Evolutionary conservation across 2,329 filamentous ascomycete species (phyloP).

Genomic region (Aspergillus sp.): DNA sequence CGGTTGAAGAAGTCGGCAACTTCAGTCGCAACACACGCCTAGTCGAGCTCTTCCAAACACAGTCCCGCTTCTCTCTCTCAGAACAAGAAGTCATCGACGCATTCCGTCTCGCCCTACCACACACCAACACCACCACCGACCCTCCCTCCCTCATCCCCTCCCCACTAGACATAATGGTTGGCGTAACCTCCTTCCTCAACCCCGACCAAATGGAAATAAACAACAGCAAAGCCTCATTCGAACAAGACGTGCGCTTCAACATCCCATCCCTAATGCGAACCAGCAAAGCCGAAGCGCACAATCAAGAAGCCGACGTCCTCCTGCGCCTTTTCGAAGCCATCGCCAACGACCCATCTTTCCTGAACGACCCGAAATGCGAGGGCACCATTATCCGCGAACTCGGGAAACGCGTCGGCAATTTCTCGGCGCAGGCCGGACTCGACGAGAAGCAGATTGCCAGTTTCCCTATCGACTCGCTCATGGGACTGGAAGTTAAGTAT

Average conservation of each 20-base stretch:
- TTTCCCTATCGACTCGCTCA: slow-evolving; percentile 9
- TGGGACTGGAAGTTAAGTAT: slow-evolving; percentile 8
- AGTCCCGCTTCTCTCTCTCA: neutral
- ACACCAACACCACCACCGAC: neutral
- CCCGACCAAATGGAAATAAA: neutral
- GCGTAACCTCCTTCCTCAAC: neutral
- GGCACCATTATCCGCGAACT: slow-evolving; percentile 8
- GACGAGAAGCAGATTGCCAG: neutral
- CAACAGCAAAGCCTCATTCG: neutral
- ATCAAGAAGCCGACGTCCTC: neutral
- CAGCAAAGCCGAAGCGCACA: neutral
- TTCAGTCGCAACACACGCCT: slow-evolving; percentile 12
- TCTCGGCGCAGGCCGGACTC: neutral
- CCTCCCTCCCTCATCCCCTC: neutral
- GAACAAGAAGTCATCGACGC: slow-evolving; percentile 11
- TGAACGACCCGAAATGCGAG: slow-evolving; percentile 6
- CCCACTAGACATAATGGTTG: neutral
- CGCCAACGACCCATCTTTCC: neutral
- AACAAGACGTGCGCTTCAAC: slow-evolving; percentile 8
- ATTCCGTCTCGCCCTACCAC: slow-evolving; percentile 3
- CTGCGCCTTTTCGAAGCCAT: neutral
- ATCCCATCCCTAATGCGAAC: neutral
- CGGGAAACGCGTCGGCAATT: neutral
- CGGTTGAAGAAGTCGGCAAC: slow-evolving; percentile 29
- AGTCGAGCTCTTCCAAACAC: slow-evolving; percentile 2